These are phyloP conservation scores for Harrya chromipes DNA, from an alignment of 768 basidiomycete species.

Conservation along the genomic window DNA sequence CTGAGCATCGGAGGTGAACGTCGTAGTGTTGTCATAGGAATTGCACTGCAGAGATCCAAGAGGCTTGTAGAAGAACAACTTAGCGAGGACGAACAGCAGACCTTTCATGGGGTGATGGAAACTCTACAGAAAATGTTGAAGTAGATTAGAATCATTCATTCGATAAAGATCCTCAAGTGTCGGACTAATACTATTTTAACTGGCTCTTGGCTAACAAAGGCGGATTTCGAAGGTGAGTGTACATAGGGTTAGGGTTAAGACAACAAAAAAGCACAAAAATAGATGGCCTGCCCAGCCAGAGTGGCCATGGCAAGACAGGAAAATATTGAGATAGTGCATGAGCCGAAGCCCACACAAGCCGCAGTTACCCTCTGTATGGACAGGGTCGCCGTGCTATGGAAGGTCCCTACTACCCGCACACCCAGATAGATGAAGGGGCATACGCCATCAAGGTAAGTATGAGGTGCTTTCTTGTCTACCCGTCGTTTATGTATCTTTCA, in stretches of 20 bases:
- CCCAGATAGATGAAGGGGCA: slow-evolving; percentile 49
- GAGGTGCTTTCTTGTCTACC: slow-evolving; percentile 1
- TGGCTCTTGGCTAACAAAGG: too few species aligned
- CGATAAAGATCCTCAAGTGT: too few species aligned
- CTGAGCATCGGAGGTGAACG: slow-evolving; percentile 44
- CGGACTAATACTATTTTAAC: too few species aligned
- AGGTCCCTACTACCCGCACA: slow-evolving; percentile 49
- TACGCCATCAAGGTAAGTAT: slow-evolving; percentile 41
- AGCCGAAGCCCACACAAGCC: slow-evolving; percentile 65
- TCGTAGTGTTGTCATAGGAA: slow-evolving; percentile 68
- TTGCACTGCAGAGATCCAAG: slow-evolving; percentile 53
- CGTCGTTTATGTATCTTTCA: slow-evolving; percentile 10
- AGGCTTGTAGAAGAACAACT: slow-evolving; percentile 25
- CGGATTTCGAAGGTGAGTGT: too few species aligned
- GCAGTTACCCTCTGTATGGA: slow-evolving; percentile 53
- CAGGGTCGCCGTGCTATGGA: slow-evolving; percentile 72
- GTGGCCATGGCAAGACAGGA: slow-evolving; percentile 57
- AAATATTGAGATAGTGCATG: slow-evolving; percentile 76
- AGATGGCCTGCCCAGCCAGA: slow-evolving; percentile 47
- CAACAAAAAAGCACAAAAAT: slow-evolving; percentile 25
- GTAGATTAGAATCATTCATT: too few species aligned
- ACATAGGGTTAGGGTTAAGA: slow-evolving; percentile 31
- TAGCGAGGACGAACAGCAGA: slow-evolving; percentile 39
- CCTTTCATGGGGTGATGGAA: slow-evolving; percentile 51
- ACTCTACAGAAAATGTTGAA: slow-evolving; percentile 39